Evolutionary conservation across 495 filamentous ascomycete genomes (phyloP).

Genomic region (Trichoderma orchidacearum): DNA sequence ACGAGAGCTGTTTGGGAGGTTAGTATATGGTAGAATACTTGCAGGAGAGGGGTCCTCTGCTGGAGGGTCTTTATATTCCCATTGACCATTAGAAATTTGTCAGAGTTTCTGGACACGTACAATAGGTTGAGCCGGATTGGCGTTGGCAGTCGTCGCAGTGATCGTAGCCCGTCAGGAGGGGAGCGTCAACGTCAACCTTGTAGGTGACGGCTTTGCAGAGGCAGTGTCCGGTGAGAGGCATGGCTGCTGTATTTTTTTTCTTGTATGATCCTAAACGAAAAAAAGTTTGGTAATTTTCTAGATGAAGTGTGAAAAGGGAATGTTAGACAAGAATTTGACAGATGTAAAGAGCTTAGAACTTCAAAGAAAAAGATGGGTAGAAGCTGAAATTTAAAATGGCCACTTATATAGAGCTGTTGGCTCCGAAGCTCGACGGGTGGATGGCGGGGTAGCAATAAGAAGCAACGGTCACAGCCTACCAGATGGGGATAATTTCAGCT

Average conservation of each 20-base stretch:
- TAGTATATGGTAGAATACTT: no score
- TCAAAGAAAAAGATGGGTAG: not conserved
- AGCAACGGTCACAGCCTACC: not conserved
- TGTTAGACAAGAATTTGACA: not conserved
- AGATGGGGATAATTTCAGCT: not conserved
- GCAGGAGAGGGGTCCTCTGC: no score
- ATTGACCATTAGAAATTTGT: no score
- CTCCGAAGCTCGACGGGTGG: not conserved
- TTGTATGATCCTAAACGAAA: not conserved
- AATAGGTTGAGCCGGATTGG: constrained; percentile 55
- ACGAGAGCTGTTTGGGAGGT: no score
- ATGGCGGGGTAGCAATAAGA: not conserved
- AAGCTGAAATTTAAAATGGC: not conserved
- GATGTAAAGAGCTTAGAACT: no score
- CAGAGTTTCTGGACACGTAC: constrained; percentile 21
- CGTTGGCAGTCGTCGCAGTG: constrained; percentile 65
- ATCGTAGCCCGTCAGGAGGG: constrained; percentile 46
- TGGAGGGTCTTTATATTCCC: no score
- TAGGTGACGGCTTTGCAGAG: constrained; percentile 58
- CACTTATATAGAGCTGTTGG: not conserved
- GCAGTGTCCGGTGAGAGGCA: constrained; percentile 56
- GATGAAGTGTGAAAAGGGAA: not conserved
- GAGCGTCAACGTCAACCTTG: constrained; percentile 39
- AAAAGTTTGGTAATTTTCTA: no score
- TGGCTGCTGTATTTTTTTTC: constrained; percentile 19